Evolutionary conservation across 768 basidiomycete species (phyloP), one percentile per base, ranked within the genome.

Genomic region (Antrodiella citrinella): DNA sequence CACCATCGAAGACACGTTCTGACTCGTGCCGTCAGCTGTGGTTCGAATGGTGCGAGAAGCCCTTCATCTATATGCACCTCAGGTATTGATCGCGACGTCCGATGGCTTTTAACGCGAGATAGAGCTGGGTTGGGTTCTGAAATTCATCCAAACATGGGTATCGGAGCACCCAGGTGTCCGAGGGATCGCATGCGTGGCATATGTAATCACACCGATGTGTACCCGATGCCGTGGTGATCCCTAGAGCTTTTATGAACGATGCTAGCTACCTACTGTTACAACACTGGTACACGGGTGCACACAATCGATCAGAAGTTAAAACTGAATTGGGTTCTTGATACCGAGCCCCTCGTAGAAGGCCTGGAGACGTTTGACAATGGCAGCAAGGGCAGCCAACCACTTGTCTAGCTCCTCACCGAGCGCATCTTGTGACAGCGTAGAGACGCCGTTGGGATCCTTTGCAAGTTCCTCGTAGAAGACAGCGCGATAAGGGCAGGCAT

Each of bases 401-500:
- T 66, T 68, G 58, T 69, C 63, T 24, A 82, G 68, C 51, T 76
- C 71, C 44, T 61, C 66, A 50, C 74, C 30, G 44, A 81, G 69
- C 48, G 68, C 70, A 7, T 73, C 74, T 25, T 66, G 59, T 4
- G 77, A 68, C 35, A 67, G 62, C 7, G 68, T 35, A 2, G 62
- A 52, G 0, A 67, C 69, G 5, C 69, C 67, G 19, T 58, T 57
- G 11, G 65, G 65, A 47, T 69, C 68, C 12, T 60, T 57, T 35
- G 74, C 77, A 43, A 83, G 68, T 66, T 81, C 81, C 42, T 66
- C 61, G 66, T 80, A 81, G 62, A 83, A 78, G 51, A 71, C 72
- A 7, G 67, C 70, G 51, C 80, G 75, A 67, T 79, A 77, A 4
- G 81, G 81, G 65, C 80, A 81, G 3, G 80, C 78, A 63, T 78